Base-by-base conservation (phyloP, 768 basidiomycete genomes). In the Hericium alpestre region DNA sequence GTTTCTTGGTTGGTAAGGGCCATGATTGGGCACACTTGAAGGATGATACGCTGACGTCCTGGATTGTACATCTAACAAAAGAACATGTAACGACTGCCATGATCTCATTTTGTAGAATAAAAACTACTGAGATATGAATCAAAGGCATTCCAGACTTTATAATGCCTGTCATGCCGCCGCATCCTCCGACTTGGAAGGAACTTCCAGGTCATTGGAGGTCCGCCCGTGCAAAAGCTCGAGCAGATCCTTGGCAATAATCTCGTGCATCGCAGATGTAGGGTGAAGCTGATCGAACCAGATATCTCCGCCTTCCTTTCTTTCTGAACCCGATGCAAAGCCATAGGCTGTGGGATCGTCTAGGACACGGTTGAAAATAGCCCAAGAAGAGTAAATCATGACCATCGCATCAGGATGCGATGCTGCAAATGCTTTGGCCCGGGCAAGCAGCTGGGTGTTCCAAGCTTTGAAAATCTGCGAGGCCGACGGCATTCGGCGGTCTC, bases 261-360 rank as follows among this genome's bases (percentile, higher is more conserved):
- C 70, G 59, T 82, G 80, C 43, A 82, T 73, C 57, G 65, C 69
- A 56, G 74, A 76, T 0, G 79, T 77, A 0, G 80, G 80, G 64
- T 83, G 82, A 43, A 83, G 59, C 18, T 71, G 65, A 62, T 83
- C 82, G 16, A 71, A 63, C 81, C 80, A 83, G 10, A 82, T 71
- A 2, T 60, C 62, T 8, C 79, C 78, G 2, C 67, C 70, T 0
- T 59, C 51, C 54, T 67, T 71, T 3, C 61, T 49, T 1, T 67
- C 61, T 57, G 80, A 73, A 18, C 61, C 61, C 5, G 54, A 54
- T 0, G 57, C 15, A 56, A 82, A 78, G 0, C 76, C 77, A 58
- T 76, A 71, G 0, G 58, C 56, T 5, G 61, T 59, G 1, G 77
- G 79, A 56, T 79, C 62, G 56, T 82, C 76, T 16, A 83, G 67